Percentiles rank a stretch among this genome's conserved stretches.
Conservation (phyloP, 192 early-diverging fungal genomes). For the Mortierella antarctica region DNA sequence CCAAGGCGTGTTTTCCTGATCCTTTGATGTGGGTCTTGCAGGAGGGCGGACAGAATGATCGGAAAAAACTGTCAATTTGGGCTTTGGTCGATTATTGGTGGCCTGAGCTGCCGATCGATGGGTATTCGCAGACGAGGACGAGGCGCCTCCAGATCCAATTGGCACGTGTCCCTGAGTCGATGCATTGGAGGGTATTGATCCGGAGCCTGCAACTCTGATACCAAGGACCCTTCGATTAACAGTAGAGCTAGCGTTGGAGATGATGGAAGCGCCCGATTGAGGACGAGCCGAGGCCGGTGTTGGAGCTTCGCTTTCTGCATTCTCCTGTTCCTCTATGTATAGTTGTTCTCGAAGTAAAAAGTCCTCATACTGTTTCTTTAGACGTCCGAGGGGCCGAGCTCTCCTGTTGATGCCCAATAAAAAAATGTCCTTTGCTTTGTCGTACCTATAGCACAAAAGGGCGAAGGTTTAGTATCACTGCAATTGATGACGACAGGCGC, state of each 20-base stretch:
- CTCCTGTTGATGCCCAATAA: conserved; percentile 72
- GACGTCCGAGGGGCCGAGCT: conserved; percentile 75
- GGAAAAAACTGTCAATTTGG: conserved; percentile 34
- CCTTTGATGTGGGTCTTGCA: neutral
- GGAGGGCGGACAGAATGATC: conserved; percentile 15
- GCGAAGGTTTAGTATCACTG: neutral
- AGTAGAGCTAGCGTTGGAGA: neutral
- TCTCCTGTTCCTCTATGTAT: conserved; percentile 17
- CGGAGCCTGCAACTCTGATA: conserved; percentile 13
- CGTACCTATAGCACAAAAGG: conserved; percentile 48
- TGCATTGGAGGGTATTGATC: conserved; percentile 30
- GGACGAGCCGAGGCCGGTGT: neutral
- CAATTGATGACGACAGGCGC: no score
- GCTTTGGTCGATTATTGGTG: conserved; percentile 5
- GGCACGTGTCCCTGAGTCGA: neutral
- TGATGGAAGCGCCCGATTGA: neutral
- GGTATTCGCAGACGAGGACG: neutral
- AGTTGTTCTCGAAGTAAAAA: conserved; percentile 59
- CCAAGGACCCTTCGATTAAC: conserved; percentile 25
- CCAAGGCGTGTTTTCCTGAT: conserved; percentile 56
- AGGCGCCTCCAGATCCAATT: conserved; percentile 3
- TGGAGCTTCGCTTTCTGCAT: neutral
- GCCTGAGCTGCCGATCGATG: neutral
- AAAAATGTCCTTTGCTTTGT: conserved; percentile 72
- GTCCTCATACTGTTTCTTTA: conserved; percentile 66